Evolutionary conservation across 148 eudicot species (phyloP).

Genomic region (Vaccinium darrowii): DNA sequence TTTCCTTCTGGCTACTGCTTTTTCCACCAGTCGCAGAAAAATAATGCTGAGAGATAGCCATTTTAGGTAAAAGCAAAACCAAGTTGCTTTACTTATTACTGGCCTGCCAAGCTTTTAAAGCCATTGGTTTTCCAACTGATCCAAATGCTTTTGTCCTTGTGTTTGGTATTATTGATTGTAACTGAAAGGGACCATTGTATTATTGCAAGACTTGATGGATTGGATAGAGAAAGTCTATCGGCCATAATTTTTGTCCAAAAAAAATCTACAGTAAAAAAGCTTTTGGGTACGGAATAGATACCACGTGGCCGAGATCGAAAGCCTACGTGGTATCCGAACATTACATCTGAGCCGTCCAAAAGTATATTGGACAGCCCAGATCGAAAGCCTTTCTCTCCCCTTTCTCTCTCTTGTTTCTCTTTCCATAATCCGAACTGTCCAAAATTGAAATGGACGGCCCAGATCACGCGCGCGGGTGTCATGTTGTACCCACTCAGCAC

Average conservation of each 20-base stretch:
- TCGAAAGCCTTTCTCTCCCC: too few relatives aligned
- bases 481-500: too few relatives aligned
- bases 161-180: background rate
- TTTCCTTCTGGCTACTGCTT: background rate
- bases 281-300: too few relatives aligned
- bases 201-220: background rate
- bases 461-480: too few relatives aligned
- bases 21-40: constrained; percentile 10
- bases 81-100: background rate
- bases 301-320: too few relatives aligned
- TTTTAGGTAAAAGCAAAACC: background rate
- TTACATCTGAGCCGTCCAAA: too few relatives aligned
- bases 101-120: background rate
- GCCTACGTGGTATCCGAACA: too few relatives aligned
- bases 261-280: background rate
- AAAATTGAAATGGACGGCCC: too few relatives aligned
- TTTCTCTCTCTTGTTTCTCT: too few relatives aligned
- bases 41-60: background rate
- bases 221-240: background rate
- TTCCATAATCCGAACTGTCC: too few relatives aligned
- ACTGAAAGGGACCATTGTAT: background rate
- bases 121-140: background rate
- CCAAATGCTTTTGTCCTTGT: background rate
- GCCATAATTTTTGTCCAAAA: background rate
- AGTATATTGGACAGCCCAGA: too few relatives aligned